phyloP scores from a whole-genome alignment of 805 yeast species.

The Metschnikowia cerradonensis region DNA sequence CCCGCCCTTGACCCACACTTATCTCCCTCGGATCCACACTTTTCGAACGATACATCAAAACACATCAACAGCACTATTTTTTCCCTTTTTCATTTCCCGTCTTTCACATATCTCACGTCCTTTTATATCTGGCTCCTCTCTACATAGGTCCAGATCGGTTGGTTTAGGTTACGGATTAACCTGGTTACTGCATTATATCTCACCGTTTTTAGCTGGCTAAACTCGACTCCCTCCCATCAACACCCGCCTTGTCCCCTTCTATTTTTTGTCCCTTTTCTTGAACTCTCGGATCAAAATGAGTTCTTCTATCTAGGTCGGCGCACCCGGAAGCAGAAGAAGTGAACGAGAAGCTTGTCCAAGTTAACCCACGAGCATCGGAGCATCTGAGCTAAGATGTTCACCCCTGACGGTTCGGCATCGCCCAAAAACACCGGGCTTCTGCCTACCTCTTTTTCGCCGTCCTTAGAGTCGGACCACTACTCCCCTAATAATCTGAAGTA shows the following conservation, averaged over 20 bases:
- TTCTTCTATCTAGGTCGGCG: slow-evolving; percentile 6
- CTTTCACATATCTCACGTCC: neutral
- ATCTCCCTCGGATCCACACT: slow-evolving; percentile 1
- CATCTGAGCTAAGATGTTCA: slow-evolving; percentile 7
- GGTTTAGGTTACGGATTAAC: neutral
- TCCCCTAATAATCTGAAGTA: slow-evolving; percentile 39
- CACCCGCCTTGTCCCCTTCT: neutral
- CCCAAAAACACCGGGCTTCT: slow-evolving; percentile 11
- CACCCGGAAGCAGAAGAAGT: slow-evolving; percentile 1
- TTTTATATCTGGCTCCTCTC: too few relatives aligned
- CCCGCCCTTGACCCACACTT: neutral
- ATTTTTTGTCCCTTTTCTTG: neutral
- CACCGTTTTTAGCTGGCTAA: slow-evolving; percentile 3
- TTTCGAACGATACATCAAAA: neutral
- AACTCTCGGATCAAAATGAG: slow-evolving; percentile 3
- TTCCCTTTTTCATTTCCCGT: neutral
- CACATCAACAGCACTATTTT: neutral
- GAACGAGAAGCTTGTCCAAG: neutral
- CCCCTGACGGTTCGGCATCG: slow-evolving; percentile 13
- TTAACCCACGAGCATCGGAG: neutral
- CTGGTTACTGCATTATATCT: neutral
- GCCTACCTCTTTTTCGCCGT: slow-evolving; percentile 8
- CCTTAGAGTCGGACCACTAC: slow-evolving; percentile 14
- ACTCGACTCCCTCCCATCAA: neutral
- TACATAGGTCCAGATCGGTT: neutral